phyloP scores from a whole-genome alignment of 2,329 filamentous ascomycete species.

The Aspergillus sclerotialis region DNA sequence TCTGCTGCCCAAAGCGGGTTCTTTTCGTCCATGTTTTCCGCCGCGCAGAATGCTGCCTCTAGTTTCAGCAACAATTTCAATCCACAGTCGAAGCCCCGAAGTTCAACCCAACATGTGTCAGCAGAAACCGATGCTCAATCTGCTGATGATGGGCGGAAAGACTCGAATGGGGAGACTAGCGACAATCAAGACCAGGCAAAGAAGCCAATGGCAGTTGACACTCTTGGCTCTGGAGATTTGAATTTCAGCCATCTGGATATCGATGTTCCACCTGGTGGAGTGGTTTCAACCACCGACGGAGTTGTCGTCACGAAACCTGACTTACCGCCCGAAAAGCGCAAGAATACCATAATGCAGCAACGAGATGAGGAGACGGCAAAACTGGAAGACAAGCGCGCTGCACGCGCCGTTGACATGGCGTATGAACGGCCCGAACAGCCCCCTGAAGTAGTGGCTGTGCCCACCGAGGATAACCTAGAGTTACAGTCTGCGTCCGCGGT shows the following conservation, averaged over 20 bases:
- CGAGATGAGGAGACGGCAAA: conserved; percentile 50
- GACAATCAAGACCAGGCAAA: conserved; percentile 35
- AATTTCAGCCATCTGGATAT: conserved; percentile 86
- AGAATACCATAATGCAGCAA: conserved; percentile 28
- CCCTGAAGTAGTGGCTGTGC: conserved; percentile 34
- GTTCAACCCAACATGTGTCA: conserved; percentile 21
- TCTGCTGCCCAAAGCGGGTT: conserved; percentile 60
- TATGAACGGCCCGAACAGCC: conserved; percentile 43
- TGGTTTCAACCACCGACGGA: conserved; percentile 31
- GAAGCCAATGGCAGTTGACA: conserved; percentile 75
- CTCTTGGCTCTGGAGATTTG: conserved; percentile 79
- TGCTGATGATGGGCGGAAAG: conserved; percentile 19
- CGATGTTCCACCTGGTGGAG: conserved; percentile 26
- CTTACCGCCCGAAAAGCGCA: conserved; percentile 23
- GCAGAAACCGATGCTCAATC: conserved; percentile 24
- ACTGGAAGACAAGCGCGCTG: conserved; percentile 52
- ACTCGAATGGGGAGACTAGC: conserved; percentile 14
- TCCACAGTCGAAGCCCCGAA: conserved; percentile 42
- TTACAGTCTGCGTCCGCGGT: conserved; percentile 23
- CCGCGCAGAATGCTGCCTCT: conserved; percentile 84
- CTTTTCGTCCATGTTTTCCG: conserved; percentile 89
- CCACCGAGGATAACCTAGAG: conserved; percentile 28
- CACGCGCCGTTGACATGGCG: conserved; percentile 55
- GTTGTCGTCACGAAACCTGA: conserved; percentile 31
- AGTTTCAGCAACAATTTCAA: conserved; percentile 61